These are phyloP conservation scores for Aspergillus tanneri DNA, from an alignment of 2,329 filamentous ascomycete species.

Conservation along the genomic window DNA sequence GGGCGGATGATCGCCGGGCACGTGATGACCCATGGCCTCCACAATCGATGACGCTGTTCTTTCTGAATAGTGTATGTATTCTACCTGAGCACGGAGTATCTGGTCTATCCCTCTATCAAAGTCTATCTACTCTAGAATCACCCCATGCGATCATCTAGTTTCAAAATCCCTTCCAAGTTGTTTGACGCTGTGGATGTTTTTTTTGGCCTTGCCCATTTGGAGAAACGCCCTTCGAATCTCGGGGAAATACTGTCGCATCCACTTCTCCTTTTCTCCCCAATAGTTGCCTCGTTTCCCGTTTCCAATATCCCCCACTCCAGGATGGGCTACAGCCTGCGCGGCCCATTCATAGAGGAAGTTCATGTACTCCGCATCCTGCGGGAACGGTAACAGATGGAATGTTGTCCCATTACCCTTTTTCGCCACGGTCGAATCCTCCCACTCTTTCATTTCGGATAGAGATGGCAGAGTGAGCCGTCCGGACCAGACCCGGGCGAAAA, in stretches of 20 bases:
- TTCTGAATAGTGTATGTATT: too few relatives aligned
- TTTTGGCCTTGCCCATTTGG: conserved; percentile 57
- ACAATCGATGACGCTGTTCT: conserved; percentile 11
- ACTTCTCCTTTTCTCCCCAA: conserved; percentile 71
- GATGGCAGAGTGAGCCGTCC: conserved; percentile 66
- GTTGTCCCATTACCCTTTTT: conserved; percentile 48
- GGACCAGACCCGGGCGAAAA: conserved; percentile 74
- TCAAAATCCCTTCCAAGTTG: conserved; percentile 70
- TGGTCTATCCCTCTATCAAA: too few relatives aligned
- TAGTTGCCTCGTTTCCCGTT: conserved; percentile 66
- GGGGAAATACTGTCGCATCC: conserved; percentile 67
- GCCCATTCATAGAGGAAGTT: conserved; percentile 48
- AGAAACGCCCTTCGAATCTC: conserved; percentile 73
- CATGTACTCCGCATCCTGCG: conserved; percentile 47
- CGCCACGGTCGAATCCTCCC: conserved; percentile 55
- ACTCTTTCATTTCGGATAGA: conserved; percentile 62
- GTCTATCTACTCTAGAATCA: conserved; percentile 1
- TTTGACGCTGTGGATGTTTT: conserved; percentile 61
- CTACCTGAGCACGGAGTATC: too few relatives aligned
- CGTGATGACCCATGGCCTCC: conserved; percentile 33
- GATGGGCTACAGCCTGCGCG: conserved; percentile 31
- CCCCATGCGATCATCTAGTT: too few relatives aligned
- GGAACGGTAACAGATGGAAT: conserved; percentile 58
- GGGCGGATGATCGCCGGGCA: conserved; percentile 31
- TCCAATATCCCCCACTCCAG: conserved; percentile 44